phyloP scores from a whole-genome alignment of 2,329 filamentous ascomycete genomes.

The Colletotrichum spinosum region DNA sequence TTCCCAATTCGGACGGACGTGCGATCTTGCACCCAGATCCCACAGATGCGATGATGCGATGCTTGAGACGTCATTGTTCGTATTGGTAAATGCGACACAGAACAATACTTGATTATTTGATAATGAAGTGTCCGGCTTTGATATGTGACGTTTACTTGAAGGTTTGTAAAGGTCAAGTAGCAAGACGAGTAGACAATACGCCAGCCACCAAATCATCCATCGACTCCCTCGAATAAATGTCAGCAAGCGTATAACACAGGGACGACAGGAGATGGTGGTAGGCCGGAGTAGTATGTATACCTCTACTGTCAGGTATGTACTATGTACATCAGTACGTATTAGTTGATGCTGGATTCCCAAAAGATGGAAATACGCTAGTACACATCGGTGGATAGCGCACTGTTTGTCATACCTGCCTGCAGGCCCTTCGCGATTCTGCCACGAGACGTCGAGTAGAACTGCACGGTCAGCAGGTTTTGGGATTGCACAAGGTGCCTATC shows the following conservation, averaged over 20 bases:
- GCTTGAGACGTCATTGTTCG: background rate
- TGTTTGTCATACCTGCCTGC: conserved; percentile 35
- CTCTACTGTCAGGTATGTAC: conserved; percentile 3
- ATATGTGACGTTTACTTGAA: background rate
- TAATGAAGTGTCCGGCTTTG: background rate
- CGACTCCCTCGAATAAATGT: too few species aligned
- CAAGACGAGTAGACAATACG: background rate
- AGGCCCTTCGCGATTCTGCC: conserved; percentile 26
- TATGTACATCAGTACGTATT: background rate
- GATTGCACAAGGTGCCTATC: background rate
- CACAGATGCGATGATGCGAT: background rate
- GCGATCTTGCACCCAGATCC: conserved; percentile 19
- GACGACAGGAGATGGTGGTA: background rate
- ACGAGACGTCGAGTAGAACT: background rate
- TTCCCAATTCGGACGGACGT: conserved; percentile 8
- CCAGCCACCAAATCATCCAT: too few species aligned
- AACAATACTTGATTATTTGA: background rate
- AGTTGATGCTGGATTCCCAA: conserved; percentile 9
- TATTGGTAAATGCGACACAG: background rate
- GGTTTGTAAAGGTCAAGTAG: background rate
- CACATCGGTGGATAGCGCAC: conserved; percentile 17
- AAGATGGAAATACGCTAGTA: conserved; percentile 27
- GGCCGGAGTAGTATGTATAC: background rate
- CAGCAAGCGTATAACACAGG: too few species aligned
- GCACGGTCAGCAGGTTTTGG: conserved; percentile 33